Evolutionary conservation across 441 rosid genomes (phyloP).

Genomic region (Populus hybrid): DNA sequence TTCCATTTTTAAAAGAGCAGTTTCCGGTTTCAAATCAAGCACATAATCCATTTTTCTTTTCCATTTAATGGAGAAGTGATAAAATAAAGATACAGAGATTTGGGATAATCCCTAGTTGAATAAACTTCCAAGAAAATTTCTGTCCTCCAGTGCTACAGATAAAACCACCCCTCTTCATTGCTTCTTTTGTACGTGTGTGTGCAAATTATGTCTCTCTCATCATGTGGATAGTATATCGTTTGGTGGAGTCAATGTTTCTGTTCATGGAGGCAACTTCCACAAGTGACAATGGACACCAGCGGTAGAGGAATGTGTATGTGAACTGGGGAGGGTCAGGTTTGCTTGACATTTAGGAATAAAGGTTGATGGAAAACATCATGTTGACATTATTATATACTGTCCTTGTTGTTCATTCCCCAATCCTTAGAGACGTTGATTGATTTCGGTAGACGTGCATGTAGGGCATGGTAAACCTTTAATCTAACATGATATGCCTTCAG

Average conservation of each 20-base stretch:
- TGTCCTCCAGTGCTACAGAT: not conserved
- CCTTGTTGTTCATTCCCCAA: constrained; percentile 11
- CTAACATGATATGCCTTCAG: constrained; percentile 26
- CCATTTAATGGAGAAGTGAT: not conserved
- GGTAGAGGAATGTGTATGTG: constrained; percentile 8
- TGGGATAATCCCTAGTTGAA: not conserved
- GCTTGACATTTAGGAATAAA: constrained; percentile 5
- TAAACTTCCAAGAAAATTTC: not conserved
- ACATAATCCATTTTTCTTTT: not conserved
- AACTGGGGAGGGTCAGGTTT: not conserved
- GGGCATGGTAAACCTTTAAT: constrained; percentile 15
- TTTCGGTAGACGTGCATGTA: constrained; percentile 20
- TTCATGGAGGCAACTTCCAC: constrained; percentile 9
- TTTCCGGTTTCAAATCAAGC: not conserved
- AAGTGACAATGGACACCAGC: constrained; percentile 14
- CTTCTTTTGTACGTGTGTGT: not conserved
- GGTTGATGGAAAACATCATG: not conserved
- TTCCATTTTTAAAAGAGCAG: not conserved
- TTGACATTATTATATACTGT: not conserved
- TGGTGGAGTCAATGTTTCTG: not conserved
- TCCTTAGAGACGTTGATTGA: constrained; percentile 20
- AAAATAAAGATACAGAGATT: not conserved
- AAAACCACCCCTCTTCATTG: not conserved
- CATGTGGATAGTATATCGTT: not conserved
- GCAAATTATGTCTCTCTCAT: not conserved